phyloP scores from a whole-genome alignment of 2,329 filamentous ascomycete species.

The Cordyceps cicadae region DNA sequence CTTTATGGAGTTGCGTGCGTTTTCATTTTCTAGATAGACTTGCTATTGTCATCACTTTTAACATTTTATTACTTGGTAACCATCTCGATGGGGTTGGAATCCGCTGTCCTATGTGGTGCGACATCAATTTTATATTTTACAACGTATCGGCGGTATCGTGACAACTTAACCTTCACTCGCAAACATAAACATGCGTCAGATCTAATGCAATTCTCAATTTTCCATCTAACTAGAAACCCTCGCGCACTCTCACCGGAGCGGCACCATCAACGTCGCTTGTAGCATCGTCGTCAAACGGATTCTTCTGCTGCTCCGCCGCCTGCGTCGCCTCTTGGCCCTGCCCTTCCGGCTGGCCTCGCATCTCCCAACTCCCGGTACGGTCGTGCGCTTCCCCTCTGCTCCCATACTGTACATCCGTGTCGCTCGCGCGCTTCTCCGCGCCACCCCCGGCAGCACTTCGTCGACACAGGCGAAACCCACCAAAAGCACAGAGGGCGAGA shows the following conservation, averaged over 20 bases:
- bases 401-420: conserved; percentile 34
- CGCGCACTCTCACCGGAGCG: conserved; percentile 30
- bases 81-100: no score
- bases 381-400: conserved; percentile 34
- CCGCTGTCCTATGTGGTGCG: neutral
- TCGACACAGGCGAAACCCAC: conserved; percentile 25
- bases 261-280: conserved; percentile 26
- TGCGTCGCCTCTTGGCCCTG: conserved; percentile 18
- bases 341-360: conserved; percentile 22
- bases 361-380: conserved; percentile 43
- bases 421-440: conserved; percentile 34
- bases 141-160: neutral
- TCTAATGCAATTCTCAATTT: neutral
- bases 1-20: neutral
- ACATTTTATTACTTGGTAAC: no score
- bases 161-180: neutral
- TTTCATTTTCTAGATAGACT: no score
- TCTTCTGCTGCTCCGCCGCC: conserved; percentile 13
- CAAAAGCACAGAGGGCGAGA: conserved; percentile 25
- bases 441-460: conserved; percentile 27
- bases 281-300: conserved; percentile 25
- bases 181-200: neutral
- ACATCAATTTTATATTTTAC: neutral
- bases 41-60: no score
- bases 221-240: conserved; percentile 26